A percentile compares a stretch with the other conserved stretches of the same genome.
Conservation (phyloP, 2,329 filamentous ascomycete genomes). For the Penicillium sp. region DNA sequence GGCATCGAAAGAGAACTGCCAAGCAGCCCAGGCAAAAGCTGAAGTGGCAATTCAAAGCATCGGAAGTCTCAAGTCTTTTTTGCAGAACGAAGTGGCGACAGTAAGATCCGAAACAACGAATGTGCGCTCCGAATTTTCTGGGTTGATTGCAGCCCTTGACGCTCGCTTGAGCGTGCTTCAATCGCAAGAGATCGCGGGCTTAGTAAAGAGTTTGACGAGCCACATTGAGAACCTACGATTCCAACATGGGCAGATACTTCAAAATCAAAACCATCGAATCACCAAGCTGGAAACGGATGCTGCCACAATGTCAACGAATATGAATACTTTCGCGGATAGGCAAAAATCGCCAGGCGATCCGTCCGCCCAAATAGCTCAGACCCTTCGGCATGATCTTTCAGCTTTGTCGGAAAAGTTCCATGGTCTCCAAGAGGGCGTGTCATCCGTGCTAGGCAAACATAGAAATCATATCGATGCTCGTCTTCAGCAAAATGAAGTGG, state of each 20-base stretch:
- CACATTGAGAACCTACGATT: neutral
- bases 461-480: too few relatives aligned
- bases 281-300: neutral
- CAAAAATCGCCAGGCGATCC: neutral
- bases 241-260: neutral
- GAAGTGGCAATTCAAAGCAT: neutral
- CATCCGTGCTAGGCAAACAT: too few relatives aligned
- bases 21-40: neutral
- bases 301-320: neutral
- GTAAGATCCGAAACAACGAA: neutral
- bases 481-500: neutral
- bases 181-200: neutral
- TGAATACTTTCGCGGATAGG: neutral
- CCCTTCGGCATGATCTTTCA: neutral
- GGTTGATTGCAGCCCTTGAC: neutral
- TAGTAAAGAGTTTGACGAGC: neutral
- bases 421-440: too few relatives aligned
- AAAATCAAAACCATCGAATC: neutral
- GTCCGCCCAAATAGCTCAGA: neutral
- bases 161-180: neutral
- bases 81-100: too few relatives aligned
- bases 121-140: neutral
- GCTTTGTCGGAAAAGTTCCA: too few relatives aligned
- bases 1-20: neutral
- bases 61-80: neutral